Percentiles rank a stretch among this genome's conserved stretches.
Evolutionary conservation across 257 asterid genomes (phyloP).

Genomic region (Coffea canephora): DNA sequence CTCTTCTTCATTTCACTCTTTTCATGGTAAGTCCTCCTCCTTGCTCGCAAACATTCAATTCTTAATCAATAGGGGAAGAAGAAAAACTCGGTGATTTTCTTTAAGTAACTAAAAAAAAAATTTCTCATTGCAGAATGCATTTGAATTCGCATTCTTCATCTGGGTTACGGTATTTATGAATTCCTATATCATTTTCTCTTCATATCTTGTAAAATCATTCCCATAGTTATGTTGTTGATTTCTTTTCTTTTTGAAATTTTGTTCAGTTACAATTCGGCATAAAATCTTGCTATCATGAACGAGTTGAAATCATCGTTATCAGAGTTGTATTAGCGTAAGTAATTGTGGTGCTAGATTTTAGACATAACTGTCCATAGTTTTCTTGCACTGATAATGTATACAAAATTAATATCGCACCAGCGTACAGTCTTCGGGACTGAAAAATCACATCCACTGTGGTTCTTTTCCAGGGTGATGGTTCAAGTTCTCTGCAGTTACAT

Average conservation of each 20-base stretch:
- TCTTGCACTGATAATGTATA: not conserved
- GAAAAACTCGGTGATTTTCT: not conserved
- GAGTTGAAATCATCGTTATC: constrained; percentile 34
- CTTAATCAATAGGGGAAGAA: too few species aligned
- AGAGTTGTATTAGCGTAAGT: constrained; percentile 76
- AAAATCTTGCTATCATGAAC: constrained; percentile 62
- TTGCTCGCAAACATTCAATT: not conserved
- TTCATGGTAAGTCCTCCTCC: constrained; percentile 43
- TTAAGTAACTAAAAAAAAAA: not conserved
- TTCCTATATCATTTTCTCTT: not conserved
- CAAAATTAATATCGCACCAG: not conserved
- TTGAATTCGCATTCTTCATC: constrained; percentile 62
- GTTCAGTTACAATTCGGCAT: constrained; percentile 72
- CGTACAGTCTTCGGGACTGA: not conserved
- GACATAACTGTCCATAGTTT: too few species aligned
- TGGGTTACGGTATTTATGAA: constrained; percentile 59
- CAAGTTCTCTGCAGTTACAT: constrained; percentile 81
- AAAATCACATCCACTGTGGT: not conserved
- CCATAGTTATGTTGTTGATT: not conserved
- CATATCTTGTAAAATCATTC: not conserved
- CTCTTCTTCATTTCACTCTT: constrained; percentile 57
- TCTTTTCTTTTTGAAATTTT: not conserved
- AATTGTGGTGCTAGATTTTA: not conserved
- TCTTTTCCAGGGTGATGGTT: constrained; percentile 51
- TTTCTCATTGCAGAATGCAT: constrained; percentile 50